Percentiles rank a stretch among this genome's conserved stretches.
Conservation (phyloP, 148 eudicot species). For the Persicaria maculosa region DNA sequence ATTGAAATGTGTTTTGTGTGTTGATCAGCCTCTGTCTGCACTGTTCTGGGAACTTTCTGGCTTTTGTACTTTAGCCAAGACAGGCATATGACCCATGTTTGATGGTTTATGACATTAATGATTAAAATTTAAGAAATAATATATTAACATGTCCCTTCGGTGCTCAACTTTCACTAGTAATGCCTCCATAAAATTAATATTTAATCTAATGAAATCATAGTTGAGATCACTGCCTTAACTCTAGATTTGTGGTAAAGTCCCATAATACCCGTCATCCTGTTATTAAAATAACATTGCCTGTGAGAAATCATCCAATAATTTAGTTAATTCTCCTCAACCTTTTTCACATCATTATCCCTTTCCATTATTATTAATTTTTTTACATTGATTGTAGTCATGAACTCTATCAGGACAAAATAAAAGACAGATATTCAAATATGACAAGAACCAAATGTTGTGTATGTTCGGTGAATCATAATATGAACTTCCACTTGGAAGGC, state of each 20-base stretch:
- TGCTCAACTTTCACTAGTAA: not conserved
- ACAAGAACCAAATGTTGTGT: not conserved
- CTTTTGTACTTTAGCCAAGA: not conserved
- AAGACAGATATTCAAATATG: not conserved
- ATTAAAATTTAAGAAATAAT: not conserved
- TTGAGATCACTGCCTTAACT: not conserved
- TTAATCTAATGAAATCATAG: not conserved
- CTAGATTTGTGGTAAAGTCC: not conserved
- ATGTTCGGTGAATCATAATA: not conserved
- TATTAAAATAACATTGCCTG: not conserved
- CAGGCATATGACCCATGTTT: not conserved
- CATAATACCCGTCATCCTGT: not conserved
- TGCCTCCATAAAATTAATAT: not conserved
- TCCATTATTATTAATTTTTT: not conserved
- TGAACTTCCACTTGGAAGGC: not conserved
- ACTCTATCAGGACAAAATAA: not conserved
- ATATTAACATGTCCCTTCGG: not conserved
- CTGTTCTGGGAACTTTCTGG: not conserved
- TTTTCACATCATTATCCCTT: not conserved
- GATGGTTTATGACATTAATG: not conserved
- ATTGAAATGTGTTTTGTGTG: not conserved
- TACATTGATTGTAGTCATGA: not conserved
- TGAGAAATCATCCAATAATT: not conserved
- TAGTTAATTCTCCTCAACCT: not conserved
- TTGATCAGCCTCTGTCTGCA: not conserved